Evolutionary conservation across 2,329 filamentous ascomycete genomes (phyloP).

Genomic region (Dactylonectria macrodidyma): DNA sequence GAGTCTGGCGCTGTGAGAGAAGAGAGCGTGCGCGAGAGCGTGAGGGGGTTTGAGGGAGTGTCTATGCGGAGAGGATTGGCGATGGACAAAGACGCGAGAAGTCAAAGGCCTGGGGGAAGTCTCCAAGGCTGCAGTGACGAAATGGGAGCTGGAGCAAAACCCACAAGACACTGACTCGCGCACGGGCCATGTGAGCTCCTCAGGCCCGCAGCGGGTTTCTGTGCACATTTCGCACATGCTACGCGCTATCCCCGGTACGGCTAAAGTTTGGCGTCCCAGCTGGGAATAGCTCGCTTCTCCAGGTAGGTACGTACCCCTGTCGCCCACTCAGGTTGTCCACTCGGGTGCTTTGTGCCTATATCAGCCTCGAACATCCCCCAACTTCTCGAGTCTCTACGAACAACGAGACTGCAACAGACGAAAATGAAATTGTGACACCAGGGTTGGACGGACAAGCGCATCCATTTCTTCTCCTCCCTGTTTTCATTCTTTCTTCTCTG

Average conservation of each 20-base stretch:
- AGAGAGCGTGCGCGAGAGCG: background rate
- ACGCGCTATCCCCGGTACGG: constrained; percentile 22
- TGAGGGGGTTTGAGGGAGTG: background rate
- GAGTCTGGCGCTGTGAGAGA: background rate
- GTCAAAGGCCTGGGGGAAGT: constrained; percentile 20
- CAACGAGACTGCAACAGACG: constrained; percentile 1
- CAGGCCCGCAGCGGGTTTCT: constrained; percentile 3
- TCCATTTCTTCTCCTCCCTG: background rate
- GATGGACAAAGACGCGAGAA: constrained; percentile 23
- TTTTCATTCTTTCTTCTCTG: background rate
- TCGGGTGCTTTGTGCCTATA: background rate
- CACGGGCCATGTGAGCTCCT: constrained; percentile 32
- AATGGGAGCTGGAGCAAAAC: constrained; percentile 29
- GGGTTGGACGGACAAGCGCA: constrained; percentile 9
- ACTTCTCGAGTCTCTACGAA: background rate
- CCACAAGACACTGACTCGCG: constrained; percentile 14
- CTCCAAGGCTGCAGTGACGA: constrained; percentile 41
- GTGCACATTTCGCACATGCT: background rate
- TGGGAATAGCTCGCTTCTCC: background rate
- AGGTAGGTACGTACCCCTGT: background rate
- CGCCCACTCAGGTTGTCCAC: background rate
- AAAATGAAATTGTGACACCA: constrained; percentile 11
- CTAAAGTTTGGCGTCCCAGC: background rate
- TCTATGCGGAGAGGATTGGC: constrained; percentile 5
- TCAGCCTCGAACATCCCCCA: background rate